These are phyloP conservation scores for Petasospora rhodanensis DNA, from an alignment of 1,139 yeast genomes.

Conservation along the genomic window DNA sequence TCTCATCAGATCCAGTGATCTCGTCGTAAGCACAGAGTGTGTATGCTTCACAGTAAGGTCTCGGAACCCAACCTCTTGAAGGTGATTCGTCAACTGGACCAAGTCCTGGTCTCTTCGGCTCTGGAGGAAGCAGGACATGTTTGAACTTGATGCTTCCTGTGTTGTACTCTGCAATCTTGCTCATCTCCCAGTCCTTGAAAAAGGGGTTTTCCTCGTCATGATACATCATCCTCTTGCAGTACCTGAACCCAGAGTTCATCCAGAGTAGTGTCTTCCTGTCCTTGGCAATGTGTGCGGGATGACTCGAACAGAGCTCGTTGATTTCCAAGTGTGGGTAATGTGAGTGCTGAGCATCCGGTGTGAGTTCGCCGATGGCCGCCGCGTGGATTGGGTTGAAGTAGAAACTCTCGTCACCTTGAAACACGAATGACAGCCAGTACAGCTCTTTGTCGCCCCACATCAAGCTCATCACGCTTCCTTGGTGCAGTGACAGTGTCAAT, in stretches of 20 bases:
- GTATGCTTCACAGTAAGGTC: conserved; percentile 46
- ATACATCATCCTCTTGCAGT: conserved; percentile 43
- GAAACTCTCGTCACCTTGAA: conserved; percentile 50
- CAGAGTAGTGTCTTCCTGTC: conserved; percentile 45
- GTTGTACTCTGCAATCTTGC: conserved; percentile 29
- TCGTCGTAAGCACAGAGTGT: conserved; percentile 53
- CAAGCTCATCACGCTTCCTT: conserved; percentile 35
- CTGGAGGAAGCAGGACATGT: conserved; percentile 52
- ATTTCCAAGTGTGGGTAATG: conserved; percentile 10
- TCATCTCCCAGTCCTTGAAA: conserved; percentile 13
- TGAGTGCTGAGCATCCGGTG: conserved; percentile 20
- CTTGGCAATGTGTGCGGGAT: conserved; percentile 61
- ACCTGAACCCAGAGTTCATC: conserved; percentile 65
- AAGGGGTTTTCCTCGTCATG: conserved; percentile 15
- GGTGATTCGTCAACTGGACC: conserved; percentile 38
- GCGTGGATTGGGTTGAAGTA: conserved; percentile 43
- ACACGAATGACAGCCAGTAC: conserved; percentile 54
- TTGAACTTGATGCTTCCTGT: conserved; percentile 40
- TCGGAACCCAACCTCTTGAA: conserved; percentile 53
- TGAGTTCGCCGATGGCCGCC: conserved; percentile 44
- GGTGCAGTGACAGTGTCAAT: conserved; percentile 38
- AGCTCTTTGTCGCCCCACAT: conserved; percentile 64
- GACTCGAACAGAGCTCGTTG: conserved; percentile 60
- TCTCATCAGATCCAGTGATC: conserved; percentile 22
- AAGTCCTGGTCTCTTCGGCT: conserved; percentile 17